Conservation (phyloP, 2,329 filamentous ascomycete species). For the Ascochyta clinopodiicola region DNA sequence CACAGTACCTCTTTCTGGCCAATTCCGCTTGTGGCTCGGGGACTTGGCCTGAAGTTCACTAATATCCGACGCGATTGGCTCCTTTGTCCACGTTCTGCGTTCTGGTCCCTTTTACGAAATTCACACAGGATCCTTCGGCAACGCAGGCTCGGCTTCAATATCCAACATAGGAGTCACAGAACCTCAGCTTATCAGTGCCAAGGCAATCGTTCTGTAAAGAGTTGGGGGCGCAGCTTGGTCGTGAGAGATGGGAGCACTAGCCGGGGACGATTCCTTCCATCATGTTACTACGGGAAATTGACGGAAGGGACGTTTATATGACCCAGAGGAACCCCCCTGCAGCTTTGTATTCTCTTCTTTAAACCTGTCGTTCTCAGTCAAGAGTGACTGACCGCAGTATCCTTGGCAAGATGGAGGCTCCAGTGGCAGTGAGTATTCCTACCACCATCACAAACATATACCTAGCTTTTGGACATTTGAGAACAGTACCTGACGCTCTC, state of each 20-base stretch:
- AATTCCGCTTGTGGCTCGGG: conserved; percentile 14
- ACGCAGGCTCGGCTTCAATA: conserved; percentile 16
- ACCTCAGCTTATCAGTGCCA: conserved; percentile 43
- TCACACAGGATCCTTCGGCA: conserved; percentile 11
- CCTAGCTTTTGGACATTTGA: not conserved
- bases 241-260: conserved; percentile 15
- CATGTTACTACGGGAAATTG: conserved; percentile 19
- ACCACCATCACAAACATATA: not conserved
- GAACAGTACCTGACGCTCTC: conserved; percentile 6
- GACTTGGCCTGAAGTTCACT: conserved; percentile 19
- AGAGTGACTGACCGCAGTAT: not conserved
- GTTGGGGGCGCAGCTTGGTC: conserved; percentile 27
- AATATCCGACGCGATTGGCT: conserved; percentile 18
- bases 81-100: not conserved
- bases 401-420: conserved; percentile 20
- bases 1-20: conserved; percentile 14
- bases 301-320: conserved; percentile 27
- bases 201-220: conserved; percentile 25
- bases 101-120: conserved; percentile 18
- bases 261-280: conserved; percentile 14
- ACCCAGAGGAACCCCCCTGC: conserved; percentile 18
- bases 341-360: conserved; percentile 3
- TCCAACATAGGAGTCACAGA: conserved; percentile 16
- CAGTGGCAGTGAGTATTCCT: conserved; percentile 23
- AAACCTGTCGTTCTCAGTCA: conserved; percentile 4